Conservation (phyloP, 495 filamentous ascomycete species). For the Penicillium cinerascens region DNA sequence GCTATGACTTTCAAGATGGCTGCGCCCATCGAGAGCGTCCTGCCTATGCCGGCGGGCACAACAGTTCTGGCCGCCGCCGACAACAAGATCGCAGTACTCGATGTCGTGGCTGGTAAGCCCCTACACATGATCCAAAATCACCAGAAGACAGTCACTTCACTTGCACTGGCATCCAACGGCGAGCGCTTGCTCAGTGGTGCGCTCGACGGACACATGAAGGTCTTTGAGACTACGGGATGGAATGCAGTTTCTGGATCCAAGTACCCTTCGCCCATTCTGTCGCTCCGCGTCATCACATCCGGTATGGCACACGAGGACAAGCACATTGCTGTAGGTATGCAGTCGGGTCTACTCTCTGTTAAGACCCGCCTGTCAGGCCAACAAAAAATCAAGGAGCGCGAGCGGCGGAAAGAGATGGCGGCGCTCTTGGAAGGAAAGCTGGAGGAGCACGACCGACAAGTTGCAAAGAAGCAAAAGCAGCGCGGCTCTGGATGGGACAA, state of each 20-base stretch:
- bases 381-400: conserved; percentile 71
- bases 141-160: conserved; percentile 92
- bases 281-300: conserved; percentile 67
- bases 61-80: conserved; percentile 81
- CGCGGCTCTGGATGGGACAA: conserved; percentile 67
- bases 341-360: conserved; percentile 82
- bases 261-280: conserved; percentile 85
- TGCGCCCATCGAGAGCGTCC: conserved; percentile 77
- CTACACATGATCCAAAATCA: conserved; percentile 84
- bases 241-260: conserved; percentile 89
- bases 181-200: conserved; percentile 79
- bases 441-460: conserved; percentile 61
- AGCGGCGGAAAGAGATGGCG: conserved; percentile 80
- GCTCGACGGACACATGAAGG: conserved; percentile 93
- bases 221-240: conserved; percentile 89
- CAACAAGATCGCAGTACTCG: conserved; percentile 88
- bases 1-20: conserved; percentile 92
- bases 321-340: conserved; percentile 91
- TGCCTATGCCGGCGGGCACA: conserved; percentile 82
- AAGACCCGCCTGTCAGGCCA: conserved; percentile 81
- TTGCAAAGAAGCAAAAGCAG: conserved; percentile 63
- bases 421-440: conserved; percentile 75
- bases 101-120: conserved; percentile 87
- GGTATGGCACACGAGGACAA: conserved; percentile 69
- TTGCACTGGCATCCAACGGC: conserved; percentile 72